A percentile compares a stretch with the other conserved stretches of the same genome.
phyloP scores from a whole-genome alignment of 768 basidiomycete genomes.

The Tulasnella sp. region DNA sequence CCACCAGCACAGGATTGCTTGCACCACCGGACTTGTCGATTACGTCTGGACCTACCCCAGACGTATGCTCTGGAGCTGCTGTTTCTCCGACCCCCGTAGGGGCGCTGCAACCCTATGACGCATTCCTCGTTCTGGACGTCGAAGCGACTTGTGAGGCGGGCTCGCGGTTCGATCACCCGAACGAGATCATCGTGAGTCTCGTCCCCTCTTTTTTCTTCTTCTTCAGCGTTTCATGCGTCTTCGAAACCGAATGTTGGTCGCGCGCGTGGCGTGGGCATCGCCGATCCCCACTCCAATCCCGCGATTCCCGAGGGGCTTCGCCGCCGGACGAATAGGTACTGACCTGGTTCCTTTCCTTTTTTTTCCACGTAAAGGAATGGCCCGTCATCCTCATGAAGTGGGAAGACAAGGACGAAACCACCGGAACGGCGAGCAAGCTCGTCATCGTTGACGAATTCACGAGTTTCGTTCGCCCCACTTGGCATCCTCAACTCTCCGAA shows the following conservation, averaged over 20 bases:
- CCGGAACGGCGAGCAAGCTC: slow-evolving; percentile 44
- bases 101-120: slow-evolving; percentile 44
- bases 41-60: not conserved
- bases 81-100: not conserved
- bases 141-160: slow-evolving; percentile 72
- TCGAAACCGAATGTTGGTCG: not conserved
- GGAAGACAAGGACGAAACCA: slow-evolving; percentile 43
- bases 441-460: slow-evolving; percentile 74
- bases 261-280: not conserved
- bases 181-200: slow-evolving; percentile 83
- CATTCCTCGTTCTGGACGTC: slow-evolving; percentile 80
- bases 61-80: not conserved
- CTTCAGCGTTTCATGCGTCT: not conserved
- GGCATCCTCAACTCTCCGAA: slow-evolving; percentile 64
- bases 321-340: not conserved
- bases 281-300: slow-evolving; percentile 1
- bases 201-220: slow-evolving; percentile 3
- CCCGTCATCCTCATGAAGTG: slow-evolving; percentile 84
- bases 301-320: not conserved
- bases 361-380: slow-evolving; percentile 53
- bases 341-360: not conserved
- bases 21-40: not conserved
- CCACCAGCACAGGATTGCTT: not conserved
- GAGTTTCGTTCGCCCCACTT: slow-evolving; percentile 78
- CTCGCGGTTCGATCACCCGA: slow-evolving; percentile 70